These are phyloP conservation scores for Tylopilus sp. DNA, from an alignment of 768 basidiomycete genomes.

Conservation along the genomic window DNA sequence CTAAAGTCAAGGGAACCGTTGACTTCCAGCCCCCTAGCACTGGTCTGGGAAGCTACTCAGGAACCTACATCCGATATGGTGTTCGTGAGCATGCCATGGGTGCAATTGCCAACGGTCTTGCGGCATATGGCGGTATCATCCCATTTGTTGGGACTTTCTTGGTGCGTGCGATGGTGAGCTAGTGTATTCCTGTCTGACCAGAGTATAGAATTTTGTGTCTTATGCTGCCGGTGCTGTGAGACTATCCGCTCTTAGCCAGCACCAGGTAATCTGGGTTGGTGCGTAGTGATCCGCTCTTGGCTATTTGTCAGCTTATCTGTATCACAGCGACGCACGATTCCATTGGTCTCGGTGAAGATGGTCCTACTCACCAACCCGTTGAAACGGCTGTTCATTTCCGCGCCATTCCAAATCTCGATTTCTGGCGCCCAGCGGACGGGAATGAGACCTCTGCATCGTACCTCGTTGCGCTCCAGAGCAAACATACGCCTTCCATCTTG, in stretches of 20 bases:
- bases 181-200: slow-evolving; percentile 6
- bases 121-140: slow-evolving; percentile 87
- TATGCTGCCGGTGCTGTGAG: slow-evolving; percentile 93
- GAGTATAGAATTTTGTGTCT: slow-evolving; percentile 79
- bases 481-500: slow-evolving; percentile 76
- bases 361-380: slow-evolving; percentile 94
- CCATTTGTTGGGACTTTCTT: slow-evolving; percentile 93
- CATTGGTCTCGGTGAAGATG: slow-evolving; percentile 90
- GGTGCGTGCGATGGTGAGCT: slow-evolving; percentile 38
- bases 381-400: slow-evolving; percentile 87
- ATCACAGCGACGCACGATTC: slow-evolving; percentile 88
- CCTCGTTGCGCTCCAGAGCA: slow-evolving; percentile 70
- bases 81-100: slow-evolving; percentile 98
- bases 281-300: slow-evolving; percentile 29
- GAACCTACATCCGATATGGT: slow-evolving; percentile 93
- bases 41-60: slow-evolving; percentile 77
- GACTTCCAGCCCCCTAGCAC: slow-evolving; percentile 94
- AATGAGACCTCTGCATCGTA: slow-evolving; percentile 97
- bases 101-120: slow-evolving; percentile 88
- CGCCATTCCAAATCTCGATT: slow-evolving; percentile 86
- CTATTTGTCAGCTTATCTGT: neutral
- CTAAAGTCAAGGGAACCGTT: slow-evolving; percentile 75
- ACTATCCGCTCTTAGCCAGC: slow-evolving; percentile 82
- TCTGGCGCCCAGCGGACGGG: slow-evolving; percentile 93
- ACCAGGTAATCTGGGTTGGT: slow-evolving; percentile 94